Percentiles rank a stretch among this genome's conserved stretches.
Conservation (phyloP, 192 early-diverging fungal species). For the Umbelopsis sp. region DNA sequence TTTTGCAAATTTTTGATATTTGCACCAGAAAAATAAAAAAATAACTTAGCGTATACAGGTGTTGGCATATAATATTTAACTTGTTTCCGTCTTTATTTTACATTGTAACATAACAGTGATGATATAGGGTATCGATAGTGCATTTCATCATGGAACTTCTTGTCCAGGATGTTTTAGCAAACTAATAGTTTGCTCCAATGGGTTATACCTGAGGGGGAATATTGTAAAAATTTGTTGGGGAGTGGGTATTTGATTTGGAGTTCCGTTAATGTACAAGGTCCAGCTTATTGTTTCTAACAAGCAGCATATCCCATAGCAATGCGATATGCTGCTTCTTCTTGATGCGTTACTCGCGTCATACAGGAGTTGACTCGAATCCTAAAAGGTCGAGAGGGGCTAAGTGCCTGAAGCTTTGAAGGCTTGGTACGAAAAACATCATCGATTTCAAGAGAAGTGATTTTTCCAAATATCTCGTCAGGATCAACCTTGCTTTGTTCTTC, state of each 20-base stretch:
- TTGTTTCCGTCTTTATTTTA: background rate
- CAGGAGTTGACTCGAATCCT: conserved; percentile 9
- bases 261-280: background rate
- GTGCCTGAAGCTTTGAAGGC: background rate
- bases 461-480: conserved; percentile 4
- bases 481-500: conserved; percentile 10
- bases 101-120: background rate
- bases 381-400: background rate
- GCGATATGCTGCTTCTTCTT: conserved; percentile 13
- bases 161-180: background rate
- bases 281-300: background rate
- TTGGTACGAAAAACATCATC: background rate
- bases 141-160: background rate
- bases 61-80: too few species aligned
- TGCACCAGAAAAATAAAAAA: too few species aligned
- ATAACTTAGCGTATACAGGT: too few species aligned
- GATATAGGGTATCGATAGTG: conserved; percentile 8
- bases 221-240: background rate
- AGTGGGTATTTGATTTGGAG: background rate
- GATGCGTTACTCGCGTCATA: background rate
- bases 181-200: background rate
- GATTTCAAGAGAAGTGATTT: background rate
- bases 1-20: too few species aligned
- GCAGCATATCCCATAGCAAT: conserved; percentile 2
- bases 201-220: background rate